Evolutionary conservation across 1,284 basidiomycete genomes (phyloP), one percentile per base, ranked within the genome.

Genomic region (Boletus calvinii): DNA sequence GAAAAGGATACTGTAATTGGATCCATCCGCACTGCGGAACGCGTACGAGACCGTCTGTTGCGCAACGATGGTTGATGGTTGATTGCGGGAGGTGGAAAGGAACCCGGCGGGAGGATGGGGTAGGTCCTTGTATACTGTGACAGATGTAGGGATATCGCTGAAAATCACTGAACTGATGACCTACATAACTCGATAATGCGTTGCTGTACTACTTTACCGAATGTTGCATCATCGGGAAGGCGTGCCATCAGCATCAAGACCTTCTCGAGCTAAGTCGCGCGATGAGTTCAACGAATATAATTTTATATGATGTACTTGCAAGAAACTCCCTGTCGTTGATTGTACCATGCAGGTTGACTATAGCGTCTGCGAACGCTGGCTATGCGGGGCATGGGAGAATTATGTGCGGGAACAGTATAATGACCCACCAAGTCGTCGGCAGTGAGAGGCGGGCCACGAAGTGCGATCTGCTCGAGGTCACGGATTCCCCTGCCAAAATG

Each of bases 91-190:
- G 11, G 63, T 55, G 15, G 63, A 66, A 53, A 86, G 67, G 62
- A 80, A 84, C 8, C 72, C 72, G 36, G 69, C 70, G 3, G 85
- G 78, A 8, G 87, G 87, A 55, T 88, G 87, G 0, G 85, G 85
- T 30, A 88, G 73, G 59, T 88, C 86, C 54, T 81, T 80, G 68
- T 82, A 86, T 34, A 67, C 67, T 66, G 18, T 48, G 15, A 36
- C 4, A 10, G 12, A 38, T 41, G 12, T 46, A 40, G 30, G 26
- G 40, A 34, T 46, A 46, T 47, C 18, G 6, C 17, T 5, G 2
- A 37, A 20, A 20, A 40, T 34, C 15, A 48, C 42, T 15, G 15
- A 47, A 54, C 44, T 35, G 10, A n/a, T 15, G 9, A 61, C 80
- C 62, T 60, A 84, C 82, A 69, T 34, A 81, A 67, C 48, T 67